These are phyloP conservation scores for Castanea mollissima DNA, from an alignment of 306 rosid genomes.

Conservation along the genomic window DNA sequence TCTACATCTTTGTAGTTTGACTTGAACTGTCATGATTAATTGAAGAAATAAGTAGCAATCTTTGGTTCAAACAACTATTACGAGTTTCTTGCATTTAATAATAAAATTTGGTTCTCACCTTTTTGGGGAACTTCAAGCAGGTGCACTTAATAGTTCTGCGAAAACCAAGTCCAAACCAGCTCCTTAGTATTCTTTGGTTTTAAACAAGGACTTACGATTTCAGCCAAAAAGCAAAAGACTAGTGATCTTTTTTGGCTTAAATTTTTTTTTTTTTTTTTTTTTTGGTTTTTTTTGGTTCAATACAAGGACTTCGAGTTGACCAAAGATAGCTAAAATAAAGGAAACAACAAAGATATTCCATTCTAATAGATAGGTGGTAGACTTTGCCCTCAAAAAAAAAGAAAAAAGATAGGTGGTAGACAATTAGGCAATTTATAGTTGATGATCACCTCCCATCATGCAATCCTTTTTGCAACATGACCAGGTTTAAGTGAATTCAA, in stretches of 20 bases:
- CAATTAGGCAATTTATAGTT: neutral
- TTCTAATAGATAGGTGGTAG: neutral
- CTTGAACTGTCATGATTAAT: no score
- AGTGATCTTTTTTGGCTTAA: no score
- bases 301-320: neutral
- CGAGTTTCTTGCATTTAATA: neutral
- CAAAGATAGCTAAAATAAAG: no score
- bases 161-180: neutral
- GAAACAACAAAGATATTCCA: neutral
- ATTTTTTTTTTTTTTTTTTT: no score
- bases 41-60: no score
- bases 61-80: no score
- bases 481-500: neutral
- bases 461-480: neutral
- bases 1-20: no score
- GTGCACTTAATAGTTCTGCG: neutral
- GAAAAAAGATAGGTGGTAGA: neutral
- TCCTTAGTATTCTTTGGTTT: neutral
- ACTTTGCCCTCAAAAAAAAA: neutral
- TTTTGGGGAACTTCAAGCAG: neutral
- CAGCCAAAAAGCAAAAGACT: no score
- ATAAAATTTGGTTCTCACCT: neutral
- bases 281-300: neutral
- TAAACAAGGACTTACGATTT: neutral
- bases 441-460: neutral